Evolutionary conservation across 75 land plant genomes (phyloP).

Genomic region (Pinus taeda): DNA sequence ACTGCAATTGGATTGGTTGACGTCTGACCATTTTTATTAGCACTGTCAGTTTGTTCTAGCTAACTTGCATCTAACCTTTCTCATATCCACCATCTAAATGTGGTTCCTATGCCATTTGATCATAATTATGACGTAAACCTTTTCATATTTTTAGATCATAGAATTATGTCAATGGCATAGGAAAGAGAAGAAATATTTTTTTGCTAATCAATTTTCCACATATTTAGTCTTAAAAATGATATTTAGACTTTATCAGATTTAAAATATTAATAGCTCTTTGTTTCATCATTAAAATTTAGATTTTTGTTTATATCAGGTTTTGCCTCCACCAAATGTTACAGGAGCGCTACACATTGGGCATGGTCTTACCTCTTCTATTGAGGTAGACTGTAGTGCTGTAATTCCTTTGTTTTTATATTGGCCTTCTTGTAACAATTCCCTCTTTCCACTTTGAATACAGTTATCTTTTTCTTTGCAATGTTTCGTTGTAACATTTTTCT

Average conservation of each 20-base stretch:
- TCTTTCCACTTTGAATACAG: background rate
- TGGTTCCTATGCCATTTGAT: too few relatives aligned
- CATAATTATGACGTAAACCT: too few relatives aligned
- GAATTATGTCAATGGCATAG: too few relatives aligned
- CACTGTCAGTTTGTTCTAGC: too few relatives aligned
- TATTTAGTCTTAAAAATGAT: background rate
- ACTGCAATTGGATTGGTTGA: too few relatives aligned
- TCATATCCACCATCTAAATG: too few relatives aligned
- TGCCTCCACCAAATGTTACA: constrained; percentile 97
- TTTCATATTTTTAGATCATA: too few relatives aligned
- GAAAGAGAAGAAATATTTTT: background rate
- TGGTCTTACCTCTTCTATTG: constrained; percentile 81
- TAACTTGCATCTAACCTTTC: too few relatives aligned
- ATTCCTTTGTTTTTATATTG: background rate
- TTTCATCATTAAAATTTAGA: background rate
- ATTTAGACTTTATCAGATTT: background rate
- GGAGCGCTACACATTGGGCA: constrained; percentile 98
- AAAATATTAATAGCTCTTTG: background rate
- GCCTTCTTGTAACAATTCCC: background rate
- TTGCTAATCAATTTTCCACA: background rate
- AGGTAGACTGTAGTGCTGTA: constrained; percentile 51
- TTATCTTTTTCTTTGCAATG: constrained; percentile 2
- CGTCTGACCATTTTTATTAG: too few relatives aligned
- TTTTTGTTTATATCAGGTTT: constrained; percentile 44
- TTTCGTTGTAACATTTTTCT: background rate